Base-by-base conservation (phyloP, 2,329 filamentous ascomycete genomes). In the Claviceps arundinis region DNA sequence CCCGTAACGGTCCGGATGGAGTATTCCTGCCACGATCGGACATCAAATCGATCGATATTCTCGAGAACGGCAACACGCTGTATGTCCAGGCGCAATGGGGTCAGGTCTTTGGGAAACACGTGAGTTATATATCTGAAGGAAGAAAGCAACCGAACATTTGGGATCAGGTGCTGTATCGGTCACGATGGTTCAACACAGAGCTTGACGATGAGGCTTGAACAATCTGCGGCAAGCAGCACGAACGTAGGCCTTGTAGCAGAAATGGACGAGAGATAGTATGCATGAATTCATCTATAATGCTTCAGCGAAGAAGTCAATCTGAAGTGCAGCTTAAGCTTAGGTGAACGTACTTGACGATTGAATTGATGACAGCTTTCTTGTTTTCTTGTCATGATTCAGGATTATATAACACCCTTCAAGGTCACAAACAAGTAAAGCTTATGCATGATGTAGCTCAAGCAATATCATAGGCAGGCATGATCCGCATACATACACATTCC, bases 21-120 rank as follows among this genome's bases (percentile, higher is more conserved):
- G 14, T 16, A 4, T 22, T 19, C 7, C 47, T 52, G 5, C 51
- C 51, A 4, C 46, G 47, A 17, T 52, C 51, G 7, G 51, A 49
- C 22, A 19, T 52, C 14, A 52, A 52, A 37, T 45, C 40, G 2
- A 22, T 49, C 3, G 48, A 37, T 19, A 26, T 49, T 16, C 26
- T 38, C 16, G 41, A n/a, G 14, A 34, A 22, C 9, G 19, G 40
- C 17, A 14, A 46, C 4, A 5, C 37, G 3, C 16, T 52, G 4
- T 52, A 52, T 40, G 34, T 52, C 2, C 51, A 52, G 47, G 51
- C 51, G 2, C 22, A 16, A 7, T 52, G 51, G 51, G 37, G 14
- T 13, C 37, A 48, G 13, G 45, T 48, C 8, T 30, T 22, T 24
- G 38, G 37, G 11, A 37, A 48, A 4, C 45, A 48, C n/a, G 42